These are phyloP conservation scores for Suillus hirtellus DNA, from an alignment of 768 basidiomycete species.

Conservation along the genomic window DNA sequence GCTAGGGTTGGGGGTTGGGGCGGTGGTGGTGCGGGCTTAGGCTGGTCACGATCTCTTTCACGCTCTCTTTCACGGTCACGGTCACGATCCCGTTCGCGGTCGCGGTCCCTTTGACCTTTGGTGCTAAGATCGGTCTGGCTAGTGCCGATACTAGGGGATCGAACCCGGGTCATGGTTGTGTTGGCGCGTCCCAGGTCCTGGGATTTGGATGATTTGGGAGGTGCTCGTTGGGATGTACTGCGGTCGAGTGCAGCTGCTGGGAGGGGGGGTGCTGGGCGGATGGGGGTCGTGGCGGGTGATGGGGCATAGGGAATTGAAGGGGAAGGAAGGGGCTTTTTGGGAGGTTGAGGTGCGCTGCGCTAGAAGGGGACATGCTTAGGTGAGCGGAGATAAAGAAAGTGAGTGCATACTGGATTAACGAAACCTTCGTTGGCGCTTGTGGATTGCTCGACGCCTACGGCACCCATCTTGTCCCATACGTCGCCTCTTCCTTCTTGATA, in stretches of 20 bases:
- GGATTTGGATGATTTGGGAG: conserved; percentile 49
- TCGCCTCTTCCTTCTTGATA: conserved; percentile 87
- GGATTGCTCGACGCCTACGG: conserved; percentile 39
- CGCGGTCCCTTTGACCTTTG: conserved; percentile 36
- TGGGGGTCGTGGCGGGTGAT: conserved; percentile 49
- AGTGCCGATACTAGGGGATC: conserved; percentile 44
- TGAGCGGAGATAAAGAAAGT: not conserved
- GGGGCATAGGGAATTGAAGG: conserved; percentile 31
- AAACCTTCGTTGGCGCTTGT: conserved; percentile 47
- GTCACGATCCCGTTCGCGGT: conserved; percentile 27
- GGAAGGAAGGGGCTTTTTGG: conserved; percentile 40
- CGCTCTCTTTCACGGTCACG: conserved; percentile 34
- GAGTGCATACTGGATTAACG: conserved; percentile 53
- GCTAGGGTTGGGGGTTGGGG: conserved; percentile 44
- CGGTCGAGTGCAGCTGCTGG: conserved; percentile 75
- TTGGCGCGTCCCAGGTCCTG: conserved; percentile 59
- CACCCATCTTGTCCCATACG: conserved; percentile 85
- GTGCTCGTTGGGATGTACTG: conserved; percentile 82
- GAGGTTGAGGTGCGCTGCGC: conserved; percentile 43
- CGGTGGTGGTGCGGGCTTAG: conserved; percentile 58
- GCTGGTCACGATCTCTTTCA: conserved; percentile 36
- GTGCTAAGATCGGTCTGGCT: conserved; percentile 54
- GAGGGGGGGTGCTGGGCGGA: conserved; percentile 78
- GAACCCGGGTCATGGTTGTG: conserved; percentile 44
- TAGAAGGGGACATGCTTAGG: conserved; percentile 19